Base-by-base conservation (phyloP, 2,329 filamentous ascomycete species). In the Phyllosticta ampelicida region DNA sequence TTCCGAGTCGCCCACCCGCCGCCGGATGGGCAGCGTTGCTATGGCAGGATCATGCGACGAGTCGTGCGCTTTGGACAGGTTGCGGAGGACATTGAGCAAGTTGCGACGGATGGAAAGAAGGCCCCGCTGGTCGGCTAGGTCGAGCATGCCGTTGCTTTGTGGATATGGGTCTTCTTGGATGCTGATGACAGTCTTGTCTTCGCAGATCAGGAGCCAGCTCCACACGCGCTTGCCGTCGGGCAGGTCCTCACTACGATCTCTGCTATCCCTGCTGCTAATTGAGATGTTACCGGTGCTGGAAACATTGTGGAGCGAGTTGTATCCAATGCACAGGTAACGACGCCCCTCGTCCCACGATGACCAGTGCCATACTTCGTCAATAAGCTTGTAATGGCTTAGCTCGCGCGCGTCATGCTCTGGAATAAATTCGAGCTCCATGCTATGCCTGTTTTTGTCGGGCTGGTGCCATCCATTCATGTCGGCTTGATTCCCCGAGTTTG, bases 291-390 rank as follows among this genome's bases (percentile, higher is more conserved):
- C 49, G 16, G 49, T 53, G 36, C 36, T n/a, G 13, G 16, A n/a
- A 54, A 74, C 65, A 56, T 73, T 71, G 61, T 80, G 81, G 61
- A 81, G 77, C 71, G 77, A 86, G 68, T 89, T 89, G 65, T 85
- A 88, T 23, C 87, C 87, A 49, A 89, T 74, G 64, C 85, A 89
- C 1, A 88, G 75, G 83, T 86, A 88, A 67, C 77, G 78, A 16
- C 77, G 73, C 0, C 86, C 86, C 68, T 85, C 81, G 64, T 90
- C 87, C 13, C 88, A 80, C 0, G 86, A 86, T 13, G 84, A 85
- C 69, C 87, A 90, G 67, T 89, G 86, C 76, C 86, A 86, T n/a
- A 88, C 85, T 57, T 85, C 80, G 61, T 87, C 79, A 5, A 86
- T 80, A 49, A 89, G 77, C 28, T 81, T 74, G 54, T 82, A 80